Evolutionary conservation across 306 rosid genomes (phyloP).

Genomic region (Fragaria iinumae): DNA sequence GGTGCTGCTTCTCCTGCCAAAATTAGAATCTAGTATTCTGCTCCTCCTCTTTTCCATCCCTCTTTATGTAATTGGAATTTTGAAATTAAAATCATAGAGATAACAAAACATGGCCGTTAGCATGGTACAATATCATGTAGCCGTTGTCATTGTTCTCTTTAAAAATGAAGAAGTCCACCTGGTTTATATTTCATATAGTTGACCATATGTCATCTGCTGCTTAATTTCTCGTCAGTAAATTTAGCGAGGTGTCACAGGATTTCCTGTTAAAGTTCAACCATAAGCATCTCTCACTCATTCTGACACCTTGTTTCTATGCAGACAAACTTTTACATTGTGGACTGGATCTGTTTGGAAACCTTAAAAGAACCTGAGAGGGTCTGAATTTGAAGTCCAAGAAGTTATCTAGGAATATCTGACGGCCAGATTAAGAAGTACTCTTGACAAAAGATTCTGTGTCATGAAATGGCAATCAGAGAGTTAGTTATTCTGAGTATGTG

Average conservation of each 20-base stretch:
- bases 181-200: too few species aligned
- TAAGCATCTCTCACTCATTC: neutral
- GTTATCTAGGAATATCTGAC: constrained; percentile 49
- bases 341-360: constrained; percentile 70
- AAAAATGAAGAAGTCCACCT: too few species aligned
- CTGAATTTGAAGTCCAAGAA: constrained; percentile 48
- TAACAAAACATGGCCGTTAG: too few species aligned
- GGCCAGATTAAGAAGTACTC: constrained; percentile 51
- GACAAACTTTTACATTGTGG: constrained; percentile 66
- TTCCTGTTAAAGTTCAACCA: neutral
- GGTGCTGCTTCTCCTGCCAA: too few species aligned
- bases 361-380: constrained; percentile 67
- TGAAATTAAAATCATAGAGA: too few species aligned
- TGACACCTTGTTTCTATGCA: constrained; percentile 25
- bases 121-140: too few species aligned
- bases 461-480: constrained; percentile 15
- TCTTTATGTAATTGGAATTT: too few species aligned
- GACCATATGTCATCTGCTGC: too few species aligned
- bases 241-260: neutral
- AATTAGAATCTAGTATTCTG: too few species aligned
- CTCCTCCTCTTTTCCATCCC: too few species aligned
- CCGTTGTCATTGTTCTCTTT: too few species aligned
- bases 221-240: neutral
- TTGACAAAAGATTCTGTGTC: constrained; percentile 30
- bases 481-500: neutral